These are phyloP conservation scores for Sarcomyxa edulis DNA, from an alignment of 768 basidiomycete genomes.

Conservation along the genomic window DNA sequence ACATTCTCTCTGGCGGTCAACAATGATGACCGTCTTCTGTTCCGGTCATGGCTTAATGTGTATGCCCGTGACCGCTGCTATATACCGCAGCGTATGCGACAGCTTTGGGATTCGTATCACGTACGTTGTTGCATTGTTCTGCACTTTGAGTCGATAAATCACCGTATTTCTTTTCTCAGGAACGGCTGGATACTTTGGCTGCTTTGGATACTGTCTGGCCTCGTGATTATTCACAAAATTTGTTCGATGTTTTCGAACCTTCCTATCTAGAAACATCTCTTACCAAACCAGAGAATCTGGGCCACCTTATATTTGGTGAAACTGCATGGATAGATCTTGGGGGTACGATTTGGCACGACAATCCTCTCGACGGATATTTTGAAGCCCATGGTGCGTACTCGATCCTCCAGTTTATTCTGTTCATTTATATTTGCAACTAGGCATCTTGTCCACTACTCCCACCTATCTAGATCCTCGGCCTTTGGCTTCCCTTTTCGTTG, in stretches of 20 bases:
- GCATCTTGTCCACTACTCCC: too few species aligned
- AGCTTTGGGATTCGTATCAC: background rate
- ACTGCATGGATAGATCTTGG: background rate
- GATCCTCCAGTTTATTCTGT: background rate
- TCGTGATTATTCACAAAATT: background rate
- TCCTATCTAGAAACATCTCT: constrained; percentile 1
- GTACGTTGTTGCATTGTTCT: constrained; percentile 1
- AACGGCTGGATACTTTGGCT: too few species aligned
- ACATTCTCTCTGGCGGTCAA: constrained; percentile 2
- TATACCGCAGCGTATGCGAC: background rate
- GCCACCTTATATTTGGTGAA: constrained; percentile 3
- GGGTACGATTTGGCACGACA: background rate
- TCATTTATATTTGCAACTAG: too few species aligned
- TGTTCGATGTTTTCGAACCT: constrained; percentile 6
- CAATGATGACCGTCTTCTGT: constrained; percentile 6
- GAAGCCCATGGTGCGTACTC: background rate
- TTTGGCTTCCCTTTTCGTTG: background rate
- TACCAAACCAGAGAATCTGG: background rate
- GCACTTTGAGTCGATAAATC: too few species aligned
- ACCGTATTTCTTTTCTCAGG: too few species aligned
- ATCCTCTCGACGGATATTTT: constrained; percentile 3
- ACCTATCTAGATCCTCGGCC: background rate
- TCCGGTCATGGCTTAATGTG: constrained; percentile 6
- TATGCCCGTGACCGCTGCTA: constrained; percentile 4
- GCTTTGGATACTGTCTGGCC: too few species aligned